Percentiles rank a stretch among this genome's conserved stretches.
These are phyloP conservation scores for Hansenula lynferdii DNA, from an alignment of 1,139 yeast genomes.

Conservation along the genomic window DNA sequence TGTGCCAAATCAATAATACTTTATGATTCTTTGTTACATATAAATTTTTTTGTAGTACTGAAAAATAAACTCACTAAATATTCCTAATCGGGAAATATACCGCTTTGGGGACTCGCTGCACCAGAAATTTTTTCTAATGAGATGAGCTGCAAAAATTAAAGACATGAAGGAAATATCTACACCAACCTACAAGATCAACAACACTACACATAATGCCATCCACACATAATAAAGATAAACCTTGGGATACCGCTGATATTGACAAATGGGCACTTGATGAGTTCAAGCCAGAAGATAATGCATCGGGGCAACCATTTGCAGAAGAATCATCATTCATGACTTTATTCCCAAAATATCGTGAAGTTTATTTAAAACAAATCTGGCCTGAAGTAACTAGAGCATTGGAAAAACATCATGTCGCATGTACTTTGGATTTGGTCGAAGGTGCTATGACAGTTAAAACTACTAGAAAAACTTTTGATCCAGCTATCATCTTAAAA, in stretches of 20 bases:
- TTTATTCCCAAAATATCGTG: constrained; percentile 94
- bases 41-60: no score
- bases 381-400: constrained; percentile 93
- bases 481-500: constrained; percentile 89
- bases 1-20: no score
- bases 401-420: constrained; percentile 66
- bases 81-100: no score
- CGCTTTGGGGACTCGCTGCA: no score
- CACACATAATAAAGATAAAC: constrained; percentile 89
- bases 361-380: constrained; percentile 77
- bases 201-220: constrained; percentile 66
- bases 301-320: constrained; percentile 79
- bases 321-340: constrained; percentile 97
- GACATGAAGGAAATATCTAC: no score
- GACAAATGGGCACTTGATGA: constrained; percentile 93
- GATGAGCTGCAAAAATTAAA: constrained; percentile 6
- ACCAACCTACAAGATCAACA: neutral
- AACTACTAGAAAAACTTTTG: constrained; percentile 92
- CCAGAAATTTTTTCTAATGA: constrained; percentile 4
- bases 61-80: no score
- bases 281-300: constrained; percentile 85
- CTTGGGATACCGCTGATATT: constrained; percentile 96
- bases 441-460: constrained; percentile 98
- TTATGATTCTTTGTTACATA: no score
- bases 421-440: constrained; percentile 81